Base-by-base conservation (phyloP, 495 filamentous ascomycete genomes). In the Penicillium roqueforti region DNA sequence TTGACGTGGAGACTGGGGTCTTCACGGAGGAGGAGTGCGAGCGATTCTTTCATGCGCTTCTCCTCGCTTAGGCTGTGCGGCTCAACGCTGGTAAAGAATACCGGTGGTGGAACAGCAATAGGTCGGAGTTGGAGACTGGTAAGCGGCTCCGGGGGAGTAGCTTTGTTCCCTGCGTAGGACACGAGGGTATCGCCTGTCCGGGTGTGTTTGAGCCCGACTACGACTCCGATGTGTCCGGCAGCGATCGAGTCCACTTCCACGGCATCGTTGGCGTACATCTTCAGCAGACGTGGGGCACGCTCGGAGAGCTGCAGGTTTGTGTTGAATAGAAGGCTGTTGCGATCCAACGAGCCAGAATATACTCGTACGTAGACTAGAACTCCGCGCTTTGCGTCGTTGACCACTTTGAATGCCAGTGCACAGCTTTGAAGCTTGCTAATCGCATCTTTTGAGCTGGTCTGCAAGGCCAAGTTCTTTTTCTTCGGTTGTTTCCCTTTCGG, bases 381-480 rank as follows among this genome's bases (percentile, higher is more conserved):
- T 9, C 95, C 95, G 11, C 89, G 85, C 43, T 85, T 83, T 11
- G 87, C 72, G 59, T 97, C 92, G 57, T 93, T 86, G 57, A 96
- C 89, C 10, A 97, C 95, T 68, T 99, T 99, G 80, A 99, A 99
- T 13, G 95, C 95, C 29, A 96, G 76, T 3, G 88, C 91, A 55
- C 92, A 88, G 38, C 84, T 83, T 50, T 85, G 80, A 14, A 96
- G 69, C 31, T 84, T 83, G n/a, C 78, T 57, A 11, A 85, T 82
- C 20, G 92, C 67, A 20, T 82, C 80, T 14, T 78, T 69, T 10
- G 82, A 60, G 22, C 80, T 66, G 9, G 59, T 61, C 18, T 62
- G 58, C 28, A 65, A 19, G 9, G 64, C 55, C 20, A 57, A 48
- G 48, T 67, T 73, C 45, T 59, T 73, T 58, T 72, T 72, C 32